phyloP scores from a whole-genome alignment of 225 moss, liverwort and hornwort genomes.

The Marchantia paleacea region DNA sequence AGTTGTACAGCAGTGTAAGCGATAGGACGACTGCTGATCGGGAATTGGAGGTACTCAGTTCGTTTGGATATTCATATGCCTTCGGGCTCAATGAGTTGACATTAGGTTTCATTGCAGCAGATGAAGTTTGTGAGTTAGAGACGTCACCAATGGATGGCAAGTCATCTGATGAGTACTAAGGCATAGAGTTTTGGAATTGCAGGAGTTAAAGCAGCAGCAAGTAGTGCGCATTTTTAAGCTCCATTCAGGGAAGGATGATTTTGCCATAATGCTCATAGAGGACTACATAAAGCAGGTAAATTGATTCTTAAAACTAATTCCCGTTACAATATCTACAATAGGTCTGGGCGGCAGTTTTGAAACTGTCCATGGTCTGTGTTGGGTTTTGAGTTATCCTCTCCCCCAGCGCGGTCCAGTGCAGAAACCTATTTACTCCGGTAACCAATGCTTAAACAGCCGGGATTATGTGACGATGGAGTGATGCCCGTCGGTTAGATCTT shows the following conservation, averaged over 20 bases:
- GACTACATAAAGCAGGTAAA: conserved; percentile 61
- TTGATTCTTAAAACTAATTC: neutral
- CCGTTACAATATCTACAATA: neutral
- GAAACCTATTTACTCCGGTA: no score
- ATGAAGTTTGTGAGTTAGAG: neutral
- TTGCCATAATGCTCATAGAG: conserved; percentile 76
- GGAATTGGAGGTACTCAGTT: conserved; percentile 60
- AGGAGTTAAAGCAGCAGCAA: conserved; percentile 46
- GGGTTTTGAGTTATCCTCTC: neutral
- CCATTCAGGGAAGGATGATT: conserved; percentile 84
- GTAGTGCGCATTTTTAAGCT: conserved; percentile 77
- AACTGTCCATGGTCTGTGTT: neutral
- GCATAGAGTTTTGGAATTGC: conserved; percentile 24
- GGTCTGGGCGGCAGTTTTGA: no score
- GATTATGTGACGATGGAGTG: no score
- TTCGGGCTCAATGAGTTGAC: neutral
- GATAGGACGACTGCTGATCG: conserved; percentile 87
- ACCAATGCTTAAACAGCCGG: no score
- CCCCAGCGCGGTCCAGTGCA: no score
- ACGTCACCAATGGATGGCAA: neutral
- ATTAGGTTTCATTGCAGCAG: neutral
- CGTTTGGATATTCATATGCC: neutral
- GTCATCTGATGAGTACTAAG: neutral
- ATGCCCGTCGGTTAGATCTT: no score
- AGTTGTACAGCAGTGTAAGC: conserved; percentile 82